These are phyloP conservation scores for Triadica sebifera DNA, from an alignment of 345 rosid genomes.

Conservation along the genomic window DNA sequence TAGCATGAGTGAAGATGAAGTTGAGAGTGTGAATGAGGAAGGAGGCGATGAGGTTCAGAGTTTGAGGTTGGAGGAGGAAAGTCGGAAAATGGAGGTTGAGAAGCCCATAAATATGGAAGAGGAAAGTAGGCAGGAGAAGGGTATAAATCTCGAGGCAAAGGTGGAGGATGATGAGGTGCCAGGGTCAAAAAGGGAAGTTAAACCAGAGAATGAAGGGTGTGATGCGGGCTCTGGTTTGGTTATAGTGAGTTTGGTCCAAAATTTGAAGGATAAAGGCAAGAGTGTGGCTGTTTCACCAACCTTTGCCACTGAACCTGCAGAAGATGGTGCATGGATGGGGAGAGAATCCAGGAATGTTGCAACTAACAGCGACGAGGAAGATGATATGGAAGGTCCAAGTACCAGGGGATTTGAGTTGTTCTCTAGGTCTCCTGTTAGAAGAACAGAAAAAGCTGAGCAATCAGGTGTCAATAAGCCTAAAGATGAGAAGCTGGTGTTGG, in stretches of 20 bases:
- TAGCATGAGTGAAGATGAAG: conserved; percentile 21
- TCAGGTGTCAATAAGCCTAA: conserved; percentile 44
- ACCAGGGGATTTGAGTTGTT: conserved; percentile 85
- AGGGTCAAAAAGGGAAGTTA: conserved; percentile 33
- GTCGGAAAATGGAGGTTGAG: conserved; percentile 28
- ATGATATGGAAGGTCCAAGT: conserved; percentile 75
- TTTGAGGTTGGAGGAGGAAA: conserved; percentile 34
- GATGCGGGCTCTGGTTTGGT: conserved; percentile 25
- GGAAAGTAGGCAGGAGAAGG: conserved; percentile 33
- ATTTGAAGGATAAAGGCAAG: conserved; percentile 64
- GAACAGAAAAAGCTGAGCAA: conserved; percentile 46
- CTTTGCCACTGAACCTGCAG: conserved; percentile 33
- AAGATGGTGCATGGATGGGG: conserved; percentile 41
- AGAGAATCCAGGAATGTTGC: conserved; percentile 36
- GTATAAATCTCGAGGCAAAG: conserved; percentile 42
- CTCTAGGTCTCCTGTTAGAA: conserved; percentile 67
- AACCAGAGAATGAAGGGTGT: conserved; percentile 25
- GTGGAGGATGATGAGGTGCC: conserved; percentile 33
- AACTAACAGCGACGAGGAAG: conserved; percentile 34
- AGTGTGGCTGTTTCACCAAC: conserved; percentile 45
- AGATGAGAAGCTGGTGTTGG: conserved; percentile 60
- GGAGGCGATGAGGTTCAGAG: conserved; percentile 28
- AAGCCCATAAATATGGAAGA: conserved; percentile 30
- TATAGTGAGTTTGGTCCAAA: conserved; percentile 32
- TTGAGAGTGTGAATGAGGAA: conserved; percentile 18